Conservation (phyloP, 495 filamentous ascomycete species). For the Parmelia sp. region DNA sequence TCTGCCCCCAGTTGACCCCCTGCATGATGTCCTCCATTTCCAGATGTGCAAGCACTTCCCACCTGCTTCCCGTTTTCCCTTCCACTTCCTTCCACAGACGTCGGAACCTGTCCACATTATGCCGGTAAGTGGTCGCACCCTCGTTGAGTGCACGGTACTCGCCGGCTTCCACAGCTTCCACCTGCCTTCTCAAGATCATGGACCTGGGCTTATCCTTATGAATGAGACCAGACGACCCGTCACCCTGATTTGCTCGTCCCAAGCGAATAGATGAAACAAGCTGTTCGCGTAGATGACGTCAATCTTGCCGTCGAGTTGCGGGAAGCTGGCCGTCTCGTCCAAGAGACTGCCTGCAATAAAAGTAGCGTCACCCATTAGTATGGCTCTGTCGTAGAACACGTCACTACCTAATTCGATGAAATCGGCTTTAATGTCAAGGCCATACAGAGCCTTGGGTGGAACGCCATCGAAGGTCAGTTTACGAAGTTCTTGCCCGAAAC, state of each 20-base stretch:
- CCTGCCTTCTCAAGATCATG: conserved; percentile 15
- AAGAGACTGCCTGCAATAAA: conserved; percentile 34
- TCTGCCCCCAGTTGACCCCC: conserved; percentile 1
- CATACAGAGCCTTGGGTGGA: conserved; percentile 37
- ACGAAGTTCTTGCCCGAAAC: conserved; percentile 44
- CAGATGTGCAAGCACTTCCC: conserved; percentile 20
- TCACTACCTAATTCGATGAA: conserved; percentile 49
- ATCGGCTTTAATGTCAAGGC: conserved; percentile 32
- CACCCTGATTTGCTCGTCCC: conserved; percentile 44
- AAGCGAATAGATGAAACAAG: conserved; percentile 57
- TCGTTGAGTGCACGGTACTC: conserved; percentile 25
- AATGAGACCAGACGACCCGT: conserved; percentile 43
- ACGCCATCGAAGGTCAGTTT: conserved; percentile 41
- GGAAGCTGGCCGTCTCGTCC: conserved; percentile 39
- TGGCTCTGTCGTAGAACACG: conserved; percentile 43
- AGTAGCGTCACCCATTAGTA: conserved; percentile 10
- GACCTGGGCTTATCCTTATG: conserved; percentile 7
- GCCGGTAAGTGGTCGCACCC: conserved; percentile 27
- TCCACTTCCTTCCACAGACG: conserved; percentile 41
- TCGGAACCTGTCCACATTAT: conserved; percentile 36
- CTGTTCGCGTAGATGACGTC: conserved; percentile 50
- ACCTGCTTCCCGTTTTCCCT: conserved; percentile 33
- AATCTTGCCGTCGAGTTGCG: conserved; percentile 36
- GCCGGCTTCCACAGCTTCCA: conserved; percentile 10
- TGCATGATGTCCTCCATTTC: not conserved